Evolutionary conservation across 768 basidiomycete species (phyloP).

Genomic region (Serendipita sp.): DNA sequence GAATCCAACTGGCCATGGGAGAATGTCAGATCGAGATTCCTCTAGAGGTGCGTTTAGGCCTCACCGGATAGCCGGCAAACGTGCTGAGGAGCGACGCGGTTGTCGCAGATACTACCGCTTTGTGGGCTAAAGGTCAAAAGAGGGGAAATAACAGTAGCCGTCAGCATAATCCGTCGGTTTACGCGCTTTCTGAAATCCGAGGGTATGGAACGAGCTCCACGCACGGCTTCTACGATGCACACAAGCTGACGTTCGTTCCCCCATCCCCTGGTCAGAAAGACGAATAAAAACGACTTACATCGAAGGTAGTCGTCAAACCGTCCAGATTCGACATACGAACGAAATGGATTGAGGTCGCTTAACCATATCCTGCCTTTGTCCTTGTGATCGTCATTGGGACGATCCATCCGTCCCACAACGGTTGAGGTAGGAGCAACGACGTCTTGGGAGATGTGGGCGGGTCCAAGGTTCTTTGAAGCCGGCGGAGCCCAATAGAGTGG

Average conservation of each 20-base stretch:
- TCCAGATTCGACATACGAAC: neutral
- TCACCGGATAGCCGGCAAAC: constrained; percentile 75
- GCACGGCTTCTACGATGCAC: neutral
- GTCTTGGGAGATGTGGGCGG: neutral
- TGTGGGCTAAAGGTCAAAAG: constrained; percentile 46
- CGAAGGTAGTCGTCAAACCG: neutral
- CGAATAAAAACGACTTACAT: neutral
- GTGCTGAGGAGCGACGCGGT: constrained; percentile 87
- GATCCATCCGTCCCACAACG: constrained; percentile 3
- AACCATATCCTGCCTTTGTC: neutral
- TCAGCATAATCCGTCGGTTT: neutral
- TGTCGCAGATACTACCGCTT: constrained; percentile 78
- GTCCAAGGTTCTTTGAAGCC: neutral
- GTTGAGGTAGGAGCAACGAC: neutral
- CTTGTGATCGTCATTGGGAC: constrained; percentile 5
- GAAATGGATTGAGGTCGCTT: neutral
- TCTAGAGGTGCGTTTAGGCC: constrained; percentile 9
- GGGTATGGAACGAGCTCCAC: neutral
- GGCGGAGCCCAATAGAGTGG: neutral
- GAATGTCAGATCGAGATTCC: too few relatives aligned
- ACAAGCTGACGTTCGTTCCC: neutral
- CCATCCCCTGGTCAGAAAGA: neutral
- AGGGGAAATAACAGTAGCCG: neutral
- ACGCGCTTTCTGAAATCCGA: neutral
- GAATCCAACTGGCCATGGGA: constrained; percentile 53